phyloP scores from a whole-genome alignment of 805 yeast genomes.

The Wickerhamomyces silvicola region DNA sequence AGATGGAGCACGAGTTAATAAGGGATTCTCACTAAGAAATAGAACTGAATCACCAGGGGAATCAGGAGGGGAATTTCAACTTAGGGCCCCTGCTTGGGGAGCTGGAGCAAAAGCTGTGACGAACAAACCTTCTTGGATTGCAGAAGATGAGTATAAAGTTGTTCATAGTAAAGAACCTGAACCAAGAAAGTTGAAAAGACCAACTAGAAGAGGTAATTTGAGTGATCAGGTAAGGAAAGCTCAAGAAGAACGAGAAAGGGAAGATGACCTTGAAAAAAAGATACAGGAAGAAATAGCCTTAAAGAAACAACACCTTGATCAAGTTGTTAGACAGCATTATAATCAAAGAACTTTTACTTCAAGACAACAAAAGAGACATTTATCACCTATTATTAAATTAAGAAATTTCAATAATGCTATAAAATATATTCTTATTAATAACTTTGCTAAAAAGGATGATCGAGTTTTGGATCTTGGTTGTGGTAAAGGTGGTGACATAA shows the following conservation, averaged over 20 bases:
- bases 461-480: constrained; percentile 84
- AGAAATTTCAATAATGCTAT: constrained; percentile 89
- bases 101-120: background rate
- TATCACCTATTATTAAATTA: constrained; percentile 79
- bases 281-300: constrained; percentile 22
- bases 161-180: background rate
- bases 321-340: constrained; percentile 75
- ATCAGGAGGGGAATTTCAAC: background rate
- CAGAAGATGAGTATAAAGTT: constrained; percentile 7
- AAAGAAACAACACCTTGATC: constrained; percentile 36
- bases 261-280: constrained; percentile 4
- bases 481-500: constrained; percentile 97
- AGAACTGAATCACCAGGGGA: background rate
- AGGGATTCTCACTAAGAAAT: constrained; percentile 5
- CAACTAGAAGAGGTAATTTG: constrained; percentile 18
- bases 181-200: constrained; percentile 31
- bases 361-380: constrained; percentile 52
- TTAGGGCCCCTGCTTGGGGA: too few relatives aligned
- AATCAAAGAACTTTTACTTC: constrained; percentile 75
- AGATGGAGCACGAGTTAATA: constrained; percentile 1
- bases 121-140: constrained; percentile 12
- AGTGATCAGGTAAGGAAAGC: constrained; percentile 2
- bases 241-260: constrained; percentile 4
- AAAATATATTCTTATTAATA: constrained; percentile 77
- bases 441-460: constrained; percentile 48